A percentile compares a stretch with the other conserved stretches of the same genome.
phyloP scores from a whole-genome alignment of 305 asterid species.

The Fraxinus nigra region DNA sequence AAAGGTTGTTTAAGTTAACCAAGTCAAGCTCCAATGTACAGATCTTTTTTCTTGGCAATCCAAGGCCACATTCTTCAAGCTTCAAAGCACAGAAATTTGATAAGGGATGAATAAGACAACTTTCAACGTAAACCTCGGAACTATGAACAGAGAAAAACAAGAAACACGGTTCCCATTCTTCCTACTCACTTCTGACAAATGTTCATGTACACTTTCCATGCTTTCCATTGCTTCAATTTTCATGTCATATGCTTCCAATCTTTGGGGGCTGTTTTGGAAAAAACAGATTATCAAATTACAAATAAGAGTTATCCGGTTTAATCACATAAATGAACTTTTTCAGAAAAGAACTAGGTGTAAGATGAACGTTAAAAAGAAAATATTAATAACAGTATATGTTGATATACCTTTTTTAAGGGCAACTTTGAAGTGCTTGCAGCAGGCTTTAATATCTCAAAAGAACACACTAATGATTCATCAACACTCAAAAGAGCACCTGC shows the following conservation, averaged over 20 bases:
- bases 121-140: slow-evolving; percentile 12
- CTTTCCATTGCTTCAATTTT: neutral
- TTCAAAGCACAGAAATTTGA: slow-evolving; percentile 13
- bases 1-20: neutral
- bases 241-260: slow-evolving; percentile 33
- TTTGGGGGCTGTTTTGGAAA: slow-evolving; percentile 50
- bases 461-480: slow-evolving; percentile 69
- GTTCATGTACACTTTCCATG: slow-evolving; percentile 21
- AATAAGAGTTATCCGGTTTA: neutral
- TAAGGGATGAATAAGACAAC: slow-evolving; percentile 15
- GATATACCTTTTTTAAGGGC: slow-evolving; percentile 65
- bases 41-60: slow-evolving; percentile 20
- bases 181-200: slow-evolving; percentile 20
- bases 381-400: neutral
- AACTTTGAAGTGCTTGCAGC: slow-evolving; percentile 39
- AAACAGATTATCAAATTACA: neutral
- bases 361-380: neutral
- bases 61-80: slow-evolving; percentile 14
- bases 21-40: slow-evolving; percentile 34
- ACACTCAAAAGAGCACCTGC: slow-evolving; percentile 81
- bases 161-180: slow-evolving; percentile 6
- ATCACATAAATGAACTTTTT: neutral
- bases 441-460: slow-evolving; percentile 31
- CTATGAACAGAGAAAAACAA: slow-evolving; percentile 9
- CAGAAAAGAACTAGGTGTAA: neutral